These are phyloP conservation scores for Prinsepia uniflora DNA, from an alignment of 306 rosid genomes.

Conservation along the genomic window DNA sequence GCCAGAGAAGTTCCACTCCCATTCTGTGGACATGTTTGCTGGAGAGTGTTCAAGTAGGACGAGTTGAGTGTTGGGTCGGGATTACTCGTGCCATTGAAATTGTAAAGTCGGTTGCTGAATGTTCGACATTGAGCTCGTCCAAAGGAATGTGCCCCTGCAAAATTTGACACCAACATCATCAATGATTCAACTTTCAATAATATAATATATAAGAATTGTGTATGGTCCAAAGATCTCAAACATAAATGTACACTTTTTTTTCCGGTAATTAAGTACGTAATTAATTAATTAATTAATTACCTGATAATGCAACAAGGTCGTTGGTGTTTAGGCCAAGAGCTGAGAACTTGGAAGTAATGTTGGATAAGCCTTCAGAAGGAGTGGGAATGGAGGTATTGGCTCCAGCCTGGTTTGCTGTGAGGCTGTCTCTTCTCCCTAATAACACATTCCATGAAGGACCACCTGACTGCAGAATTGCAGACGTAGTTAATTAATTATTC, in stretches of 20 bases:
- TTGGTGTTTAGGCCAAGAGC: constrained; percentile 50
- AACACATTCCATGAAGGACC: constrained; percentile 65
- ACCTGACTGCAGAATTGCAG: constrained; percentile 56
- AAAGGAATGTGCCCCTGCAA: constrained; percentile 65
- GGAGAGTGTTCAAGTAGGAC: constrained; percentile 44
- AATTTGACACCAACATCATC: not conserved
- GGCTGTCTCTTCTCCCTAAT: constrained; percentile 68
- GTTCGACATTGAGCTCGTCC: constrained; percentile 58
- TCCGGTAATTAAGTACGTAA: not conserved
- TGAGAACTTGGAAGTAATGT: constrained; percentile 50
- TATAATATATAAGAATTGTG: not conserved
- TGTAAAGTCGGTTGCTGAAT: constrained; percentile 46
- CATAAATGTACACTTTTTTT: too few species aligned
- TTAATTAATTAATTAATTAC: constrained; percentile 26
- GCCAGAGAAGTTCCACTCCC: constrained; percentile 35
- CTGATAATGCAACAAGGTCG: constrained; percentile 70
- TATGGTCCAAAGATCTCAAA: not conserved
- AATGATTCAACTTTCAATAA: not conserved
- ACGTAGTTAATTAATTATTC: not conserved
- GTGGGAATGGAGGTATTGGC: constrained; percentile 54
- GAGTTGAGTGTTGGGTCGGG: constrained; percentile 61
- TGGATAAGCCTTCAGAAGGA: constrained; percentile 46
- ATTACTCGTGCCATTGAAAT: constrained; percentile 40
- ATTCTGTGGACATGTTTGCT: constrained; percentile 54
- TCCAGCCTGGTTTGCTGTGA: constrained; percentile 55